Evolutionary conservation across 306 rosid genomes (phyloP).

Genomic region (Dalbergia cochinchinensis): DNA sequence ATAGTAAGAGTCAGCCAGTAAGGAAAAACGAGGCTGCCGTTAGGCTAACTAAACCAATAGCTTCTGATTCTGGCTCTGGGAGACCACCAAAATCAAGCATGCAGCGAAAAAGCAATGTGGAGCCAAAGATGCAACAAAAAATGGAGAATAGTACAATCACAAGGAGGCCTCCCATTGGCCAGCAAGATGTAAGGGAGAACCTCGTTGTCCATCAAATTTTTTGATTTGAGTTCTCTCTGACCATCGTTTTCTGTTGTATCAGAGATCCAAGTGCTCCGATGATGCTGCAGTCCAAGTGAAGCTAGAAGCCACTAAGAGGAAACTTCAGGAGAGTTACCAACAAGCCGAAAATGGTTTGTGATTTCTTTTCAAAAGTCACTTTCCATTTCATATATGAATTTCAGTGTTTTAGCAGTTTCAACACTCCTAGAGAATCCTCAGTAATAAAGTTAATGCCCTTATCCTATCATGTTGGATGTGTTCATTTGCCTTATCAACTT

Average conservation of each 20-base stretch:
- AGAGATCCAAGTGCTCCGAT: conserved; percentile 67
- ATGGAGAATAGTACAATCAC: conserved; percentile 51
- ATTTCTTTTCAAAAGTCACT: conserved; percentile 8
- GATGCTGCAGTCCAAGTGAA: conserved; percentile 72
- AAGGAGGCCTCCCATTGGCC: conserved; percentile 56
- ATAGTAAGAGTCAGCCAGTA: conserved; percentile 54
- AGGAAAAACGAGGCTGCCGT: conserved; percentile 61
- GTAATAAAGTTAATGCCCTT: not conserved
- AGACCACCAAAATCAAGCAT: conserved; percentile 61
- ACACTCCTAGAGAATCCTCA: not conserved
- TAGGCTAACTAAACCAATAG: conserved; percentile 61
- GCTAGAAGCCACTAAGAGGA: conserved; percentile 96
- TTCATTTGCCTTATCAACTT: conserved; percentile 5
- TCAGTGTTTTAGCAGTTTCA: not conserved
- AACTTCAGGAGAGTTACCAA: conserved; percentile 94
- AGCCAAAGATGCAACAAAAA: conserved; percentile 56
- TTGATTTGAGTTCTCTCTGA: conserved; percentile 44
- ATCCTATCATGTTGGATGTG: not conserved
- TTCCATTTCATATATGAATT: not conserved
- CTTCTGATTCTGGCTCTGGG: conserved; percentile 58
- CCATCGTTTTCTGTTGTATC: conserved; percentile 20
- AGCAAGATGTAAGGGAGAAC: conserved; percentile 65
- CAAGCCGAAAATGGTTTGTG: conserved; percentile 86
- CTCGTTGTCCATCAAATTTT: conserved; percentile 5
- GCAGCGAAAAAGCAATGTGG: conserved; percentile 54